Percentiles rank a stretch among this genome's conserved stretches.
Conservation (phyloP, 495 filamentous ascomycete species). For the Sordaria brevicollis region DNA sequence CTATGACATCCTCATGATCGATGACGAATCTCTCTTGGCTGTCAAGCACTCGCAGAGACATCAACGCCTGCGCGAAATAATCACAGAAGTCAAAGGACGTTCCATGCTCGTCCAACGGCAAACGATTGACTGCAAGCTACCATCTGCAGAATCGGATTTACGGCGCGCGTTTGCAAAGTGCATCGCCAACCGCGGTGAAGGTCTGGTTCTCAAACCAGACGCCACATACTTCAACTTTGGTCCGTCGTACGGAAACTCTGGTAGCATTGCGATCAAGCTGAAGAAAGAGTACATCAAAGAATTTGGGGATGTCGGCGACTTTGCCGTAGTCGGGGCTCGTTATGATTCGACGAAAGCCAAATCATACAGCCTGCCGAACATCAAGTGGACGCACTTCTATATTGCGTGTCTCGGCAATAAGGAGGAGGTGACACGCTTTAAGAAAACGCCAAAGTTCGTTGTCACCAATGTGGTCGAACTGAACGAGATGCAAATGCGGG, state of each 20-base stretch:
- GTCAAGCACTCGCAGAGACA: constrained; percentile 52
- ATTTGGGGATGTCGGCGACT: constrained; percentile 72
- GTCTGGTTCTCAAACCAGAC: constrained; percentile 72
- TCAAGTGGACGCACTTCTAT: constrained; percentile 69
- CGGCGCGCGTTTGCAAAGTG: constrained; percentile 54
- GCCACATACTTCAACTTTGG: constrained; percentile 62
- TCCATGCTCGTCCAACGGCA: constrained; percentile 52
- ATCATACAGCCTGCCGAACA: constrained; percentile 32
- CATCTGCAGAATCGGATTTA: constrained; percentile 36
- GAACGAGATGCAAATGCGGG: constrained; percentile 22
- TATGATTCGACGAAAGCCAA: constrained; percentile 51
- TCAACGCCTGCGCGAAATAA: constrained; percentile 44
- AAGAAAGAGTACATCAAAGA: constrained; percentile 85
- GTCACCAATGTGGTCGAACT: constrained; percentile 46
- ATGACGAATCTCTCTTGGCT: constrained; percentile 54
- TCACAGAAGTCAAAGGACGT: constrained; percentile 45
- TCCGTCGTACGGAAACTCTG: constrained; percentile 20
- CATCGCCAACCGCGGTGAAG: constrained; percentile 58
- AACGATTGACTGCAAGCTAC: constrained; percentile 48
- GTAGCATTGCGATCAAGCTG: constrained; percentile 62
- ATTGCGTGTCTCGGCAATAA: constrained; percentile 71
- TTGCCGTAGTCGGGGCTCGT: constrained; percentile 63
- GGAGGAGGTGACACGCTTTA: constrained; percentile 42
- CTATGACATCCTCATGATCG: constrained; percentile 65
- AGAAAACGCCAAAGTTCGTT: constrained; percentile 48